Percentiles rank a stretch among this genome's conserved stretches.
These are phyloP conservation scores for Nakaseomyces bracarensis DNA, from an alignment of 1,139 yeast genomes.

Conservation along the genomic window DNA sequence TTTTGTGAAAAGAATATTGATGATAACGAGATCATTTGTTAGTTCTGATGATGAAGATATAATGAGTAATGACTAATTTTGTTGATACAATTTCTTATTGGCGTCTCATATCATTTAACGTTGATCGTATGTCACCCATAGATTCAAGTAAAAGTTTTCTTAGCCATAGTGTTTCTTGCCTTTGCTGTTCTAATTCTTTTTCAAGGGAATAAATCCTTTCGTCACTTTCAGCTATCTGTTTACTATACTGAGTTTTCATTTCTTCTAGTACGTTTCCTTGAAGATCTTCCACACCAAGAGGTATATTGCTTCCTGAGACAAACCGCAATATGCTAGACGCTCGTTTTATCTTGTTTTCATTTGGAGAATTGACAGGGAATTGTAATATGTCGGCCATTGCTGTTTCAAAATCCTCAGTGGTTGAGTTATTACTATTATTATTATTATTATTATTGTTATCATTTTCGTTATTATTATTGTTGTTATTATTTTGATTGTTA, in stretches of 20 bases:
- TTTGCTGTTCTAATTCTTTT: constrained; percentile 27
- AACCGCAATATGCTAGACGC: background rate
- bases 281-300: background rate
- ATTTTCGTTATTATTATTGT: no score
- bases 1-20: no score
- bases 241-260: constrained; percentile 22
- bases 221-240: constrained; percentile 27
- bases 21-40: no score
- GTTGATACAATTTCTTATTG: constrained; percentile 9
- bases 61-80: no score
- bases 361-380: constrained; percentile 2
- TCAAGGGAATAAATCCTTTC: constrained; percentile 26
- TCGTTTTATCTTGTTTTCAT: background rate
- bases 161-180: constrained; percentile 30
- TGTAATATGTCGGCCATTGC: constrained; percentile 5
- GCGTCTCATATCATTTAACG: constrained; percentile 21
- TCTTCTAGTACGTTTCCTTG: constrained; percentile 10
- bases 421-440: background rate
- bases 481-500: no score
- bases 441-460: no score
- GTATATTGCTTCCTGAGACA: background rate
- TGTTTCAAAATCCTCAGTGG: constrained; percentile 1
- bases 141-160: constrained; percentile 31
- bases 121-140: constrained; percentile 30
- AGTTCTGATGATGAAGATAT: no score